Evolutionary conservation across 2,329 filamentous ascomycete species (phyloP).

Genomic region (Bisporella sp.): DNA sequence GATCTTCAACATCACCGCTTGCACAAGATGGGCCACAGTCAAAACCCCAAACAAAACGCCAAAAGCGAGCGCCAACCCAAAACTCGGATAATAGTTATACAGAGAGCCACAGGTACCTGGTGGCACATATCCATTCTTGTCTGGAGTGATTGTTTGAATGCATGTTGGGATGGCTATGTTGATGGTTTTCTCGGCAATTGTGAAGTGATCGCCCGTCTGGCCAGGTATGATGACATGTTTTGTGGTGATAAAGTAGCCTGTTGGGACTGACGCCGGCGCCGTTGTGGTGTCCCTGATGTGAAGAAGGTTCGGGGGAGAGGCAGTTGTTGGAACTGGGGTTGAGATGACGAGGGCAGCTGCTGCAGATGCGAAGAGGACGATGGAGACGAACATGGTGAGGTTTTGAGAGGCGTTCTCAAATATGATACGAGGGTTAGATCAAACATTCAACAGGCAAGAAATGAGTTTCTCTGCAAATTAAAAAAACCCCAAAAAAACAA

Average conservation of each 20-base stretch:
- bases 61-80: slow-evolving; percentile 27
- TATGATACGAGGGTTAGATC: too few species aligned
- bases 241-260: slow-evolving; percentile 2
- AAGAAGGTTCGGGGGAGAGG: too few species aligned
- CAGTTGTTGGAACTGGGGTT: too few species aligned
- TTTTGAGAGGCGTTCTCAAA: too few species aligned
- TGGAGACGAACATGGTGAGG: too few species aligned
- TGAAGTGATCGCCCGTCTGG: slow-evolving; percentile 7
- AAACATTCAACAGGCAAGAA: too few species aligned
- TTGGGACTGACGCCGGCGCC: not conserved
- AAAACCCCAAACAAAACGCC: slow-evolving; percentile 28
- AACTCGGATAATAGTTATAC: slow-evolving; percentile 31
- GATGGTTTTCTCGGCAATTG: slow-evolving; percentile 2
- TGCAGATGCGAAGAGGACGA: too few species aligned
- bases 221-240: slow-evolving; percentile 6
- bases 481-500: too few species aligned
- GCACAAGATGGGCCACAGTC: slow-evolving; percentile 22
- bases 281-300: too few species aligned
- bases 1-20: too few species aligned
- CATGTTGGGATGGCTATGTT: slow-evolving; percentile 7
- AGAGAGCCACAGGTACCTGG: slow-evolving; percentile 29
- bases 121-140: slow-evolving; percentile 30
- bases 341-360: too few species aligned
- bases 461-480: too few species aligned
- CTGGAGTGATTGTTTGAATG: slow-evolving; percentile 22